Conservation (phyloP, 2,329 filamentous ascomycete genomes). For the Aspergillus awamori region DNA sequence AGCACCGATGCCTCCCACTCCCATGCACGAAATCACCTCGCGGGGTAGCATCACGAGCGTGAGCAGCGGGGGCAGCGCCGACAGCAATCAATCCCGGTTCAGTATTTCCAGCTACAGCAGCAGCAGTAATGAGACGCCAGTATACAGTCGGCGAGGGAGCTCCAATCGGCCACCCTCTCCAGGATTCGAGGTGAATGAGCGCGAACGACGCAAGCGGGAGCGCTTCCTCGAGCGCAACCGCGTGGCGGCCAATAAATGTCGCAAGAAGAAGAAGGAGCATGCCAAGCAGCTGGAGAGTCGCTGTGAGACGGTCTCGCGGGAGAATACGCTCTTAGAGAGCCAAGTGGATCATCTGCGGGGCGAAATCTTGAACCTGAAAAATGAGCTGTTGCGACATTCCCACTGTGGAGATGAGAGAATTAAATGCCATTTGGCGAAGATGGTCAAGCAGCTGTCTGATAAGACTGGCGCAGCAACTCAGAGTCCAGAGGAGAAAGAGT, state of each 20-base stretch:
- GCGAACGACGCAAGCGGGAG: conserved; percentile 42
- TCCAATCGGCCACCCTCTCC: background rate
- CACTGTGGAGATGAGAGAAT: conserved; percentile 44
- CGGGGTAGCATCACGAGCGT: conserved; percentile 1
- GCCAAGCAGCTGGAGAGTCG: conserved; percentile 53
- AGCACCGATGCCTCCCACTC: background rate
- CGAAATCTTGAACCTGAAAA: conserved; percentile 44
- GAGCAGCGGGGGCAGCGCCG: background rate
- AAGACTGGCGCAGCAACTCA: background rate
- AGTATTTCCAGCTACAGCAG: background rate
- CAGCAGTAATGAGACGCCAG: background rate
- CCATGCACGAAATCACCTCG: conserved; percentile 2
- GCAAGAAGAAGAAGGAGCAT: conserved; percentile 64
- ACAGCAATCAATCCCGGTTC: background rate
- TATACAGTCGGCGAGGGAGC: background rate
- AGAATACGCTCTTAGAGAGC: conserved; percentile 32
- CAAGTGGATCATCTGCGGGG: conserved; percentile 41
- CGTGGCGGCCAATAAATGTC: conserved; percentile 62
- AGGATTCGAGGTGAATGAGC: background rate
- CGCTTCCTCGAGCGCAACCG: conserved; percentile 63
- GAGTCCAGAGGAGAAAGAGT: background rate
- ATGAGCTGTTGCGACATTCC: conserved; percentile 44
- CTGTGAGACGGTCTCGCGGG: conserved; percentile 21
- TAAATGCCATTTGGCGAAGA: conserved; percentile 39
- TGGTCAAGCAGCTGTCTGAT: conserved; percentile 34